Evolutionary conservation across 2,329 filamentous ascomycete species (phyloP).

Genomic region (Aspergillus pseudoviridinutans): DNA sequence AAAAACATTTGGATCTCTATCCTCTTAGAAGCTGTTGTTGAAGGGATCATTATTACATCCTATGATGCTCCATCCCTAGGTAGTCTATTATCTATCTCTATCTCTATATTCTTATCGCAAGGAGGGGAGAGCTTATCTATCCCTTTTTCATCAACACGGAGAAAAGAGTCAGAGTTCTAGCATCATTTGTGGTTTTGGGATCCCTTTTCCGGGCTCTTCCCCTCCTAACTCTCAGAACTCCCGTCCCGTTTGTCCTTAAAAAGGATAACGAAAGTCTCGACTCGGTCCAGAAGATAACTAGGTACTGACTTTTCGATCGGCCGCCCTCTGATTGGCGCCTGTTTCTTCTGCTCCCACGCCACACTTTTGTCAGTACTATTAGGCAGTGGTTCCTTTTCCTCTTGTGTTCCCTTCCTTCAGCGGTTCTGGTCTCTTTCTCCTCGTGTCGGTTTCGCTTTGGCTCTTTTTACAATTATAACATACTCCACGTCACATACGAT

Average conservation of each 20-base stretch:
- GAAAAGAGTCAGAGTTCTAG: background rate
- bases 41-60: background rate
- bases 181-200: too few species aligned
- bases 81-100: background rate
- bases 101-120: background rate
- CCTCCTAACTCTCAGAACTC: background rate
- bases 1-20: background rate
- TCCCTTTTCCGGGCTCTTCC: too few species aligned
- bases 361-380: background rate
- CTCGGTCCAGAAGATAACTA: background rate
- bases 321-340: background rate
- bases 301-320: background rate
- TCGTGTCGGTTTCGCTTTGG: background rate
- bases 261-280: background rate
- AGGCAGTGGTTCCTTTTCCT: background rate
- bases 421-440: background rate
- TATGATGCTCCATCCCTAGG: too few species aligned
- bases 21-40: background rate
- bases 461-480: background rate
- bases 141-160: background rate
- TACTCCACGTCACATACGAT: background rate
- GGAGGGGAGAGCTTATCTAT: background rate
- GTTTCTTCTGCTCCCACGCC: background rate
- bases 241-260: background rate
- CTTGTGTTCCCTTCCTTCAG: background rate